A percentile compares a stretch with the other conserved stretches of the same genome.
Evolutionary conservation across 768 basidiomycete genomes (phyloP).

Genomic region (Dioszegia hungarica): DNA sequence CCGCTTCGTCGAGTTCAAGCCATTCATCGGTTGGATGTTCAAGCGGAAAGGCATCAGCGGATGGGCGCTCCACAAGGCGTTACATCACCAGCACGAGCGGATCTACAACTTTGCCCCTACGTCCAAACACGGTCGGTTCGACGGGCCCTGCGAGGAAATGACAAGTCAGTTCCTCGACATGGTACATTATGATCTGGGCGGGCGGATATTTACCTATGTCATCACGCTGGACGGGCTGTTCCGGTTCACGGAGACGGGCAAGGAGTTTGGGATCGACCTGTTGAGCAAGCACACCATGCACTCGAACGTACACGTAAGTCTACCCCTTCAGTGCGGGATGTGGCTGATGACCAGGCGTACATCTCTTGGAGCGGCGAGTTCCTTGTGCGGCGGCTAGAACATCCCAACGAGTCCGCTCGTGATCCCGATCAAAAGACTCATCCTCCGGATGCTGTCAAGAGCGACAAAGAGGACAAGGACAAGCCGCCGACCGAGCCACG

Average conservation of each 20-base stretch:
- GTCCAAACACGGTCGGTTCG: constrained; percentile 49
- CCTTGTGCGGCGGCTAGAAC: constrained; percentile 59
- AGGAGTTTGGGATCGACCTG: constrained; percentile 80
- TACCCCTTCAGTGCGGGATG: background rate
- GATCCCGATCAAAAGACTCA: constrained; percentile 52
- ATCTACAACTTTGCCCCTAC: constrained; percentile 51
- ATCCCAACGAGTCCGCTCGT: constrained; percentile 52
- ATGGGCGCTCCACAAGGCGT: constrained; percentile 49
- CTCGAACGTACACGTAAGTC: constrained; percentile 55
- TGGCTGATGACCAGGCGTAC: constrained; percentile 49
- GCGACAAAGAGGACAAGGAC: constrained; percentile 25
- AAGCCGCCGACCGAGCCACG: constrained; percentile 45
- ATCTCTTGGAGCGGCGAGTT: constrained; percentile 54
- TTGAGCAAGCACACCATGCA: constrained; percentile 83
- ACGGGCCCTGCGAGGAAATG: constrained; percentile 27
- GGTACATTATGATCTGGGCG: constrained; percentile 52
- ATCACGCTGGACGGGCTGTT: constrained; percentile 69
- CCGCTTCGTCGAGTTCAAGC: constrained; percentile 51
- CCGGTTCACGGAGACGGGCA: constrained; percentile 80
- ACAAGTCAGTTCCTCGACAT: constrained; percentile 51
- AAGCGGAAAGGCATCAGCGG: constrained; percentile 50
- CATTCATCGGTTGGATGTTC: constrained; percentile 54
- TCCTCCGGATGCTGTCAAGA: constrained; percentile 24
- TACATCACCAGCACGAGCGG: constrained; percentile 52
- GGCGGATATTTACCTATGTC: constrained; percentile 71